These are phyloP conservation scores for Neurospora africana DNA, from an alignment of 495 filamentous ascomycete genomes.

Conservation along the genomic window DNA sequence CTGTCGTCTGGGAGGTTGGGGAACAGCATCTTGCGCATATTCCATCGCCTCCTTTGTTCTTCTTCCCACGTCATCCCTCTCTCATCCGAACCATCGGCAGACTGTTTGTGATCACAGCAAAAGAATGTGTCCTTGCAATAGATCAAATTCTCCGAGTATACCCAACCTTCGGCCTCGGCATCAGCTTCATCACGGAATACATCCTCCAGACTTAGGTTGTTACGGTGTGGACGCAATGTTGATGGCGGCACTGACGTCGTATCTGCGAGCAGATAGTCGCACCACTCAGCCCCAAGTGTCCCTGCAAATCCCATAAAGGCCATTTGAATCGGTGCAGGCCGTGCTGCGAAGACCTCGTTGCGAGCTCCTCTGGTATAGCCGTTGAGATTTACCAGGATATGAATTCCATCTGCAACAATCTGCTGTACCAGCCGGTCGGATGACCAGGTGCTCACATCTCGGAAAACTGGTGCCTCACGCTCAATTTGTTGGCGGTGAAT, in stretches of 20 bases:
- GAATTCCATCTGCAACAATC: slow-evolving; percentile 86
- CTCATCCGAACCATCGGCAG: slow-evolving; percentile 66
- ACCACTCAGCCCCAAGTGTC: slow-evolving; percentile 95
- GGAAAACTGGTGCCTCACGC: slow-evolving; percentile 82
- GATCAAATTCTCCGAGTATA: slow-evolving; percentile 95
- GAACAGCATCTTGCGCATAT: slow-evolving; percentile 92
- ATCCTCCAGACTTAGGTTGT: slow-evolving; percentile 64
- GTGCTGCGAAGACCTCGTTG: slow-evolving; percentile 94
- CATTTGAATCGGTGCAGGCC: slow-evolving; percentile 95
- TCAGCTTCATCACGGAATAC: slow-evolving; percentile 58
- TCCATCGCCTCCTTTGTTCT: slow-evolving; percentile 76
- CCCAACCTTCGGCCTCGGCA: slow-evolving; percentile 60
- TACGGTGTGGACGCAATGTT: slow-evolving; percentile 68
- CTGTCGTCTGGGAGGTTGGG: slow-evolving; percentile 71
- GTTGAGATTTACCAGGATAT: slow-evolving; percentile 95
- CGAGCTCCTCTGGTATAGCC: slow-evolving; percentile 95
- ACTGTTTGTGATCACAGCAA: slow-evolving; percentile 95
- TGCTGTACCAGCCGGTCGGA: slow-evolving; percentile 78
- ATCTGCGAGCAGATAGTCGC: slow-evolving; percentile 93
- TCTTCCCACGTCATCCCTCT: slow-evolving; percentile 65
- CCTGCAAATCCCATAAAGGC: slow-evolving; percentile 99
- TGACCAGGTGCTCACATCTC: slow-evolving; percentile 80
- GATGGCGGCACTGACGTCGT: slow-evolving; percentile 71
- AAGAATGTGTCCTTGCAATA: slow-evolving; percentile 96
- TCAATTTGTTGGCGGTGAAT: slow-evolving; percentile 91